Base-by-base conservation (phyloP, 768 basidiomycete genomes). In the Tephrocybe sp. region DNA sequence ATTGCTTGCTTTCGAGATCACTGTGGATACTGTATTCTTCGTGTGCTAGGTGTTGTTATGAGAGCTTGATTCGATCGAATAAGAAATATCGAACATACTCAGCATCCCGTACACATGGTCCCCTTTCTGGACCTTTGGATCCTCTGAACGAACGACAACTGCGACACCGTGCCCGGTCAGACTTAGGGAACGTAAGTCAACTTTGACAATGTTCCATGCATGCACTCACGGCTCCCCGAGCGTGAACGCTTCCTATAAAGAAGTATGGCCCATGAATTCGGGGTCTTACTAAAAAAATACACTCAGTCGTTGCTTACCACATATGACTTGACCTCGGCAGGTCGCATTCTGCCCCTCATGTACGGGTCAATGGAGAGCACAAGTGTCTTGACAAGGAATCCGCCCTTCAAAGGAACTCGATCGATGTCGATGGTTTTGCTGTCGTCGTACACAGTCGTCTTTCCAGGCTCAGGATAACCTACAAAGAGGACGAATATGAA, bases 341-440 rank as follows among this genome's bases (percentile, higher is more conserved):
- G 54, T 5, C 68, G 57, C 77, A 78, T 76, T 32, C 58, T 53
- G 9, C 66, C 65, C 13, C 72, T 53, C 51, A 76, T 22, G 53
- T 74, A 76, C 0, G 77, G 77, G 43, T 80, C 80, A 32, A 79
- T 58, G 13, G 72, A 73, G 13, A 80, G 54, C 5, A 67, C 63
- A 12, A 79, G 63, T 0, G 69, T 71, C 60, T 77, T 80, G 51
- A 77, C 50, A 22, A 80, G 56, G 40, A 74, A 44, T 9, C 43
- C 49, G 16, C 49, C 49, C 25, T 51, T 30, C 22, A 44, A 7
- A 0, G 42, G 57, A 0, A 70, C 67, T 30, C 47, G 67, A 1
- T 76, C 74, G 8, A 74, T 49, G 54, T 80, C 77, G 51, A 81
- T 78, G 1, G 62, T 69, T 44, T 69, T 59, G 15, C 58, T 69